Conservation (phyloP, 2,329 filamentous ascomycete genomes). For the Colletotrichum godetiae region DNA sequence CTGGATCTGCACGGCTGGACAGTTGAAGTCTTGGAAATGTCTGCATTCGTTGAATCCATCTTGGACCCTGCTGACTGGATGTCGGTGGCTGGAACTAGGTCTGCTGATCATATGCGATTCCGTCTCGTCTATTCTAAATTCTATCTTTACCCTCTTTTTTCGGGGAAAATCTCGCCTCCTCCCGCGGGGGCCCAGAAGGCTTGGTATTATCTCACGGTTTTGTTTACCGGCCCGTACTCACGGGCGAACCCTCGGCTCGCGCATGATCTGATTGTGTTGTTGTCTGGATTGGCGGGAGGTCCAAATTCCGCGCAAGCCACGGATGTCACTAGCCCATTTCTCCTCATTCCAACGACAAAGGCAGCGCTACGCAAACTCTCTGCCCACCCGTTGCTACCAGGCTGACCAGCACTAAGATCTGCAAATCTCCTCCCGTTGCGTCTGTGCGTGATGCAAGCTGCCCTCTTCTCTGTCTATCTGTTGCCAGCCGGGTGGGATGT, state of each 20-base stretch:
- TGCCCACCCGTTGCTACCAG: background rate
- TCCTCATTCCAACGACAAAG: conserved; percentile 22
- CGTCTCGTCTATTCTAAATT: background rate
- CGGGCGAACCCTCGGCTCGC: background rate
- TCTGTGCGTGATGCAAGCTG: conserved; percentile 18
- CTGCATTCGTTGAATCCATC: background rate
- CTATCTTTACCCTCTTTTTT: background rate
- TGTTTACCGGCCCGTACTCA: background rate
- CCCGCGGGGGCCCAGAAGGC: too few species aligned
- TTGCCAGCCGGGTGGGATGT: background rate
- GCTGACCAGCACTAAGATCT: background rate
- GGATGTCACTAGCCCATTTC: conserved; percentile 19
- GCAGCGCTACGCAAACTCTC: background rate
- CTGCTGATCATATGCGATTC: background rate
- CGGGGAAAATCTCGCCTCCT: background rate
- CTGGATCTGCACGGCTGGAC: background rate
- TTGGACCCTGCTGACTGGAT: background rate
- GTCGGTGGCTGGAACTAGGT: background rate
- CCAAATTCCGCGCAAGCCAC: conserved; percentile 17
- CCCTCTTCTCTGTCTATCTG: background rate
- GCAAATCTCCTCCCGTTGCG: conserved; percentile 6
- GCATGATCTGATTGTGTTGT: background rate
- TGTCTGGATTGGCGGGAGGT: background rate
- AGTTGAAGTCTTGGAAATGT: background rate
- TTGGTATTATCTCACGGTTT: background rate